Evolutionary conservation across 176 grass and related monocot species (phyloP), one percentile per base, ranked within the genome.

Genomic region (Otatea glauca): DNA sequence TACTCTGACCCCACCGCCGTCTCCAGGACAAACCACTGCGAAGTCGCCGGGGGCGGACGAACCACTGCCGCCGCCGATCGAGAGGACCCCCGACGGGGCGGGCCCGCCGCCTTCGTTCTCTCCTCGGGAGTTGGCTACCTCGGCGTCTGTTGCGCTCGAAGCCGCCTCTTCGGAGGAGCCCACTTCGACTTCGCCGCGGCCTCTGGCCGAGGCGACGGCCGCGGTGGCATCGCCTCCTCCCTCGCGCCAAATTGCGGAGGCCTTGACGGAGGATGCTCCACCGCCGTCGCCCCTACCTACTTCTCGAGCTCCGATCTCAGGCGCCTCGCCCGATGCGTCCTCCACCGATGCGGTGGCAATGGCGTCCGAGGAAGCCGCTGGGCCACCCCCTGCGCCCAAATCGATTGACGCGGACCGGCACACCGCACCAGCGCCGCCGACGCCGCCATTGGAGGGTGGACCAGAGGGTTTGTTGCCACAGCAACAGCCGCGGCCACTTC

Each of bases 71-170:
- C 61, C 47, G 13, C 34, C 43, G 16, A 44, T 8, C 16, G 58
- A 43, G 8, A 47, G 45, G 23, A 44, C 60, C 5, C 16, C 39
- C 14, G 12, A 38, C 47, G 53, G 39, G 54, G 80, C 37, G 64
- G 34, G 14, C 47, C 54, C 18, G 23, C 54, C 54, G 35, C 44
- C 65, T 77, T 72, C 44, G 55, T 37, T 65, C 80, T 43, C 61
- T 5, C 53, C 34, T 49, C 16, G 16, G 17, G 68, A 21, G 76
- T 21, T 48, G 56, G 32, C 8, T 5, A 43, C 56, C 27, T 2
- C 58, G 32, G 53, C 65, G 18, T 21, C 79, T 43, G 34, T 64
- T 75, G 83, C 63, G 37, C 64, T 81, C 79, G 88, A 70, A 70
- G 82, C 53, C 34, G 18, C 67, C 9, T 23, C 58, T 12, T 44